A percentile compares a stretch with the other conserved stretches of the same genome.
Conservation (phyloP, 1,284 basidiomycete genomes). For the Coniferiporia weirii region DNA sequence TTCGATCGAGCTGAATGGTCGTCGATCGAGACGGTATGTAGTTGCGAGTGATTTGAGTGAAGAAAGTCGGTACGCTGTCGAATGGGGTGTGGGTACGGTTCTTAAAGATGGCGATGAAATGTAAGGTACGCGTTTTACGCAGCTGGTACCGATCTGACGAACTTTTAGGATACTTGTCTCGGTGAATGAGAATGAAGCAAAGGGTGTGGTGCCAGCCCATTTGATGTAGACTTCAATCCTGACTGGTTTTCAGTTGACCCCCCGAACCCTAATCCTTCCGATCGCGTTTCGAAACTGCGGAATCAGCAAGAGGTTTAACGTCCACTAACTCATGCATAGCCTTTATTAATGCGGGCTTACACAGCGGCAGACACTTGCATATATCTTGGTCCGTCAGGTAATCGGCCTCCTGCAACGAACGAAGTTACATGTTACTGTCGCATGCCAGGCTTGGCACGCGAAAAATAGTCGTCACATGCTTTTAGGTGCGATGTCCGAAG, state of each 20-base stretch:
- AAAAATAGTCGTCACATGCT: constrained; percentile 94
- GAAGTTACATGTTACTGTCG: constrained; percentile 76
- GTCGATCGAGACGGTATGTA: constrained; percentile 71
- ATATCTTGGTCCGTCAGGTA: constrained; percentile 84
- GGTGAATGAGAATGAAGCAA: constrained; percentile 89
- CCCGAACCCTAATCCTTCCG: constrained; percentile 58
- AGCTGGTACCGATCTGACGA: constrained; percentile 13
- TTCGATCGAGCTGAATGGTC: constrained; percentile 44
- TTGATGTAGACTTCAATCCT: constrained; percentile 6
- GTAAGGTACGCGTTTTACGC: constrained; percentile 30
- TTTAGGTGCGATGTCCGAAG: constrained; percentile 49
- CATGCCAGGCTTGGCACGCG: constrained; percentile 93
- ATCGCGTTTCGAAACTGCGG: constrained; percentile 71
- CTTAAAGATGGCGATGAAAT: constrained; percentile 92
- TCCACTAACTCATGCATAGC: constrained; percentile 1
- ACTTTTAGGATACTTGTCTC: constrained; percentile 66
- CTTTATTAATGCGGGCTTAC: constrained; percentile 6
- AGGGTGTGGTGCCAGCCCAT: constrained; percentile 47
- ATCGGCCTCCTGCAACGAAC: constrained; percentile 89
- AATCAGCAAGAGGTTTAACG: constrained; percentile 78
- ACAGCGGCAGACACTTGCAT: constrained; percentile 83
- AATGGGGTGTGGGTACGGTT: constrained; percentile 97
- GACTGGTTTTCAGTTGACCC: constrained; percentile 63
- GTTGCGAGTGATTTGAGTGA: constrained; percentile 93
- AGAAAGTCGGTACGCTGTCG: constrained; percentile 86